Percentiles rank a stretch among this genome's conserved stretches.
Conservation (phyloP, 108 stramenopile species). For the Heterococcus sp. region DNA sequence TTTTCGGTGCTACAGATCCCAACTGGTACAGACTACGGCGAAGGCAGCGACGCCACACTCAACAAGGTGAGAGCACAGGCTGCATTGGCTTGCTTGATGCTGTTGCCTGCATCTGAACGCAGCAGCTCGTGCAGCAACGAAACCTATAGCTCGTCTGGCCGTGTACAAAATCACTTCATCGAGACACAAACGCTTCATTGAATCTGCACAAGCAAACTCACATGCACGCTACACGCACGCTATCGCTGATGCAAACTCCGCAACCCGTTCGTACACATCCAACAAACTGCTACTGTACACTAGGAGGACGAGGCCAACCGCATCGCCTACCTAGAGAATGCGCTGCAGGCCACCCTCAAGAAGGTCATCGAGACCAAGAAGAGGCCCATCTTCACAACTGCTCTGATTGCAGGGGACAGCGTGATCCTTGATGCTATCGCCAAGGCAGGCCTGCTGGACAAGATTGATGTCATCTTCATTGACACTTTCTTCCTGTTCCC, state of each 20-base stretch:
- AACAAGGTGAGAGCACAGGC: too few species aligned
- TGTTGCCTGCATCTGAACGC: too few species aligned
- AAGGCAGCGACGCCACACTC: conserved; percentile 36
- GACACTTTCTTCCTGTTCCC: conserved; percentile 96
- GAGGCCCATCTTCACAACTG: conserved; percentile 54
- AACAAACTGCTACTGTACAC: too few species aligned
- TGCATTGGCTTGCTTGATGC: too few species aligned
- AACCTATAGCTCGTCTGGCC: too few species aligned
- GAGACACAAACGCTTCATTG: too few species aligned
- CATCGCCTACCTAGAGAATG: conserved; percentile 24
- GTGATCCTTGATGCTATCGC: conserved; percentile 61
- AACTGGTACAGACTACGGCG: conserved; percentile 53
- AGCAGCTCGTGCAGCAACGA: too few species aligned
- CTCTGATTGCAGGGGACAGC: conserved; percentile 56
- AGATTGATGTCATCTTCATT: conserved; percentile 56
- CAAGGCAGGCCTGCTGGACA: conserved; percentile 58
- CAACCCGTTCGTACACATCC: too few species aligned
- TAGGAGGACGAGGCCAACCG: conserved; percentile 11
- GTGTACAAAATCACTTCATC: too few species aligned
- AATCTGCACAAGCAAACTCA: too few species aligned
- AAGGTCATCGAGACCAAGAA: conserved; percentile 12
- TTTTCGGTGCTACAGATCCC: conserved; percentile 34
- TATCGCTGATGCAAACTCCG: too few species aligned
- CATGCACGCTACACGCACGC: too few species aligned
- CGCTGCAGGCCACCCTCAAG: conserved; percentile 42